Conservation (phyloP, 1,284 basidiomycete genomes). For the Papiliotrema nemorosa region DNA sequence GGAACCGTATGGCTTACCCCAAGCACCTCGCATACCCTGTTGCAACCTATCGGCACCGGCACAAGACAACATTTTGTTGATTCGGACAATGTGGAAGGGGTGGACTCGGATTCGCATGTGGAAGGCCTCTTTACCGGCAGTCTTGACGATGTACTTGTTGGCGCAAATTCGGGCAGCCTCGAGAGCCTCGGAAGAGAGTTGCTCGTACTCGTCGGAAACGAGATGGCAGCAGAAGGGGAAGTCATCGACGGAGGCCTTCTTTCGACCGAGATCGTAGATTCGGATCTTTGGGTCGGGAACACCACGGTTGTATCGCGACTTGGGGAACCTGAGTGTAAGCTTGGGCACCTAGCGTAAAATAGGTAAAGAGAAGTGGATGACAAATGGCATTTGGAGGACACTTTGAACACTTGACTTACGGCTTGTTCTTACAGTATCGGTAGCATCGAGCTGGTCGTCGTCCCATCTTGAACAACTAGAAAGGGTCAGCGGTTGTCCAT, state of each 20-base stretch:
- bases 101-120: constrained; percentile 96
- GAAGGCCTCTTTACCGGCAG: constrained; percentile 97
- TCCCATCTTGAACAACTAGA: constrained; percentile 64
- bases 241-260: constrained; percentile 92
- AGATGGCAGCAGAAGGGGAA: constrained; percentile 96
- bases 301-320: constrained; percentile 97
- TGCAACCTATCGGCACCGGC: constrained; percentile 96
- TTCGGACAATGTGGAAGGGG: constrained; percentile 97
- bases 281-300: constrained; percentile 93
- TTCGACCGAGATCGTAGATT: constrained; percentile 91
- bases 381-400: neutral
- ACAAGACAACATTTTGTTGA: constrained; percentile 99
- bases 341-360: neutral
- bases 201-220: constrained; percentile 98
- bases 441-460: constrained; percentile 94
- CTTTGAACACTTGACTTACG: constrained; percentile 41
- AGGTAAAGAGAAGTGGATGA: neutral
- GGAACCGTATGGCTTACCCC: constrained; percentile 94
- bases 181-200: constrained; percentile 91
- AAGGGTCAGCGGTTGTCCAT: constrained; percentile 9
- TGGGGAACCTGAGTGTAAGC: constrained; percentile 52
- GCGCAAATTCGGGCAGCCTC: constrained; percentile 99
- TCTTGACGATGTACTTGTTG: constrained; percentile 99
- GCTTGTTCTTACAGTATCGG: constrained; percentile 99
- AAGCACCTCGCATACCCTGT: constrained; percentile 99